These are phyloP conservation scores for Apiospora aurea DNA, from an alignment of 2,329 filamentous ascomycete species.

Conservation along the genomic window DNA sequence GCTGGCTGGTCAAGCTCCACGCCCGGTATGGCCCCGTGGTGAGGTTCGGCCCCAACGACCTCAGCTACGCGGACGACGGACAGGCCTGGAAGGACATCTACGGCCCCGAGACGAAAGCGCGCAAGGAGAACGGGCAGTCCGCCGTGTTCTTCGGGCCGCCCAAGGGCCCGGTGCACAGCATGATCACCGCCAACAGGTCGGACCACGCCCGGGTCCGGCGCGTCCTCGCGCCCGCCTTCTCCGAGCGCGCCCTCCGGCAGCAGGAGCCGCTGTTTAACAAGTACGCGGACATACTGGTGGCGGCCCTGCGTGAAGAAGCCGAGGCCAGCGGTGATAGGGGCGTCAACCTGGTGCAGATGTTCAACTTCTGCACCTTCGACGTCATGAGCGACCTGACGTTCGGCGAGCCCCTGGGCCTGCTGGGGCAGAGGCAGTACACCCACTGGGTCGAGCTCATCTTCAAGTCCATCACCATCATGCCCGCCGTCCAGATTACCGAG, in stretches of 20 bases:
- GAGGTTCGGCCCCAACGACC: constrained; percentile 33
- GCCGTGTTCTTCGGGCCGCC: constrained; percentile 27
- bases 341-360: constrained; percentile 29
- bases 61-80: constrained; percentile 30
- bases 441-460: constrained; percentile 32
- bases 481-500: constrained; percentile 35
- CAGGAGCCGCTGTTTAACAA: constrained; percentile 43
- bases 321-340: constrained; percentile 28
- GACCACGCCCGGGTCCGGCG: constrained; percentile 35
- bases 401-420: constrained; percentile 47
- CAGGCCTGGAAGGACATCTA: constrained; percentile 32
- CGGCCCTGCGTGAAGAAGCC: constrained; percentile 28
- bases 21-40: constrained; percentile 33
- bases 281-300: constrained; percentile 40
- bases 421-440: constrained; percentile 37
- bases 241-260: constrained; percentile 39
- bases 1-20: constrained; percentile 35
- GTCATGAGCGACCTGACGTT: constrained; percentile 51
- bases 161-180: constrained; percentile 26
- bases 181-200: constrained; percentile 32
- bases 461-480: constrained; percentile 35
- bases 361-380: constrained; percentile 45
- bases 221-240: constrained; percentile 41
- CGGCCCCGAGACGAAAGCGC: constrained; percentile 25
- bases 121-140: not conserved